These are phyloP conservation scores for Fusarium tanahbumbuense DNA, from an alignment of 2,329 filamentous ascomycete species.

Conservation along the genomic window DNA sequence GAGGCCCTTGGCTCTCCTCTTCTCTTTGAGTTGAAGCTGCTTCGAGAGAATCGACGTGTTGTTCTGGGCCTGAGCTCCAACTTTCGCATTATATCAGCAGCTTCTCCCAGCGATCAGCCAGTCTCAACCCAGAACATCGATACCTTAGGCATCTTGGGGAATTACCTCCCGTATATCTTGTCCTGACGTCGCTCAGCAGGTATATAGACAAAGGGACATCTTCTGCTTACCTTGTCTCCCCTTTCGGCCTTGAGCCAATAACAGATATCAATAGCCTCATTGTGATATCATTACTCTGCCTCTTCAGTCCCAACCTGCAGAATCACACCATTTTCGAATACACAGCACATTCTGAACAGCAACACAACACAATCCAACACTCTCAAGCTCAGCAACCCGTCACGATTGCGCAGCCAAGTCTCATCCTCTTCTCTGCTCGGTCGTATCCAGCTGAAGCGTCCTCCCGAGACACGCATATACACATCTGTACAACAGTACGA, in stretches of 20 bases:
- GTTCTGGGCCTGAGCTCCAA: neutral
- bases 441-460: constrained; percentile 37
- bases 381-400: neutral
- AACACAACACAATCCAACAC: neutral
- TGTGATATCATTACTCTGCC: neutral
- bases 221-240: neutral
- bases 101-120: neutral
- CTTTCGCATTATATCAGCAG: neutral
- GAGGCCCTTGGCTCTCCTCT: constrained; percentile 4
- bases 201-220: neutral
- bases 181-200: neutral
- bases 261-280: neutral
- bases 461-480: constrained; percentile 41
- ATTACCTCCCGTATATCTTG: neutral
- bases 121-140: neutral
- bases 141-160: neutral
- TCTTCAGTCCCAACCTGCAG: neutral
- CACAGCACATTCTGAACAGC: neutral
- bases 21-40: neutral
- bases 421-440: constrained; percentile 8
- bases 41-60: neutral
- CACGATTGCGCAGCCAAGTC: constrained; percentile 13
- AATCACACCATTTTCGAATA: neutral
- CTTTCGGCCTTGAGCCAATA: neutral
- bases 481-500: constrained; percentile 45